Conservation (phyloP, 306 rosid genomes). For the Corylus heterophylla region DNA sequence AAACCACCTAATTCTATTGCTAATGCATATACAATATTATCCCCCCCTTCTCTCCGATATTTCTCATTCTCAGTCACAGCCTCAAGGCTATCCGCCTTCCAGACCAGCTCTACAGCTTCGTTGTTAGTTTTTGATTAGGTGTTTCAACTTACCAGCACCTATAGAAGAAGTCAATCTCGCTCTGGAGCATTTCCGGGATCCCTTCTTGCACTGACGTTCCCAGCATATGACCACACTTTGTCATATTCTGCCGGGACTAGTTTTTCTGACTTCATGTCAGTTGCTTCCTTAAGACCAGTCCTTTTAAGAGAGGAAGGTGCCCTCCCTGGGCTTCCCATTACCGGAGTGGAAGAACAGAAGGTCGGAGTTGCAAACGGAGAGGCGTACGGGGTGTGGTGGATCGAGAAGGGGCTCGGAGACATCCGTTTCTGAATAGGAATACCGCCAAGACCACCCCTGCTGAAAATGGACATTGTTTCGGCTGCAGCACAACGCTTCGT, state of each 20-base stretch:
- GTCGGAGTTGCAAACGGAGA: conserved; percentile 88
- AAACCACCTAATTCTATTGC: conserved; percentile 43
- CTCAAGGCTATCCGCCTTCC: not conserved
- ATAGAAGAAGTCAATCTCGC: conserved; percentile 43
- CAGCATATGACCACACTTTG: conserved; percentile 75
- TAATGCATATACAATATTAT: conserved; percentile 45
- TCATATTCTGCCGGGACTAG: conserved; percentile 52
- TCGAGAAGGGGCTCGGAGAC: conserved; percentile 90
- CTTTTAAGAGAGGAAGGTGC: conserved; percentile 41
- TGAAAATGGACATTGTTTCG: conserved; percentile 63
- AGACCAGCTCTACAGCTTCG: conserved; percentile 23
- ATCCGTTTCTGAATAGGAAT: conserved; percentile 81
- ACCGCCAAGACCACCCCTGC: conserved; percentile 74
- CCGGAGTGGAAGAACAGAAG: conserved; percentile 74
- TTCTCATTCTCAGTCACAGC: not conserved
- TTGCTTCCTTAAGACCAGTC: conserved; percentile 35
- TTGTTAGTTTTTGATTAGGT: not conserved
- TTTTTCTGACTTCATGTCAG: conserved; percentile 45
- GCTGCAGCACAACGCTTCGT: conserved; percentile 67
- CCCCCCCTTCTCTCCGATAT: not conserved
- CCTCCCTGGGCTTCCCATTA: conserved; percentile 66
- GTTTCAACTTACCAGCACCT: conserved; percentile 17
- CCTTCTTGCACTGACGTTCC: conserved; percentile 76
- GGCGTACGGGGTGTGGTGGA: conserved; percentile 76
- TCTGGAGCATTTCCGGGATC: conserved; percentile 73